These are phyloP conservation scores for Discostella stelligeroides DNA, from an alignment of 108 stramenopile species.

Conservation along the genomic window DNA sequence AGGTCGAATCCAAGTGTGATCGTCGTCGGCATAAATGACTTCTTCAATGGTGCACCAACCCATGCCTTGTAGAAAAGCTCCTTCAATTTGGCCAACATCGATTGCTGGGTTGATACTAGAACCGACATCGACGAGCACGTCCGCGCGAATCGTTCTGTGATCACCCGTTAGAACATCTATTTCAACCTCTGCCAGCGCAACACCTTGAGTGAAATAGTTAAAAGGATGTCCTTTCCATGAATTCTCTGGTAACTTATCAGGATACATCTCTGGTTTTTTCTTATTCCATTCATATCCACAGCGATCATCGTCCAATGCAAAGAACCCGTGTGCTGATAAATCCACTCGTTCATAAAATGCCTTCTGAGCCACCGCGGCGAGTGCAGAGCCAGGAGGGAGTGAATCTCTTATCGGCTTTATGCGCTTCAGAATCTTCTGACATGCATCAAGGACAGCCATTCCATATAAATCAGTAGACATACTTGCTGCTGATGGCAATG, in stretches of 20 bases:
- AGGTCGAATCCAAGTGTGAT: slow-evolving; percentile 91
- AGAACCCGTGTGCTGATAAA: slow-evolving; percentile 94
- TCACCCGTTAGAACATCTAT: slow-evolving; percentile 92
- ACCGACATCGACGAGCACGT: slow-evolving; percentile 89
- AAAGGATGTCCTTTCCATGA: slow-evolving; percentile 90
- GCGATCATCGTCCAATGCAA: slow-evolving; percentile 67
- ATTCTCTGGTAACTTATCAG: slow-evolving; percentile 80
- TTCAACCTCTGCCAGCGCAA: slow-evolving; percentile 88
- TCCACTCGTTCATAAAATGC: slow-evolving; percentile 89
- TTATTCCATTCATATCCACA: slow-evolving; percentile 88
- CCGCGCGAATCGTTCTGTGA: slow-evolving; percentile 75
- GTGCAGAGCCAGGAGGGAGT: slow-evolving; percentile 64
- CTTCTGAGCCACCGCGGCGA: slow-evolving; percentile 73
- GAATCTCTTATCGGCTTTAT: slow-evolving; percentile 82
- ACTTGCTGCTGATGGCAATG: slow-evolving; percentile 89
- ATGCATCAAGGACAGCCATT: slow-evolving; percentile 96
- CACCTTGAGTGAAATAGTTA: slow-evolving; percentile 95
- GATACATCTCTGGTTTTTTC: slow-evolving; percentile 65
- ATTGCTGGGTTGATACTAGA: slow-evolving; percentile 94
- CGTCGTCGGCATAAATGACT: slow-evolving; percentile 86
- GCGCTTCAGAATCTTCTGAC: slow-evolving; percentile 83
- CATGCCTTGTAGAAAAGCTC: slow-evolving; percentile 95
- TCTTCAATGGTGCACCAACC: slow-evolving; percentile 97
- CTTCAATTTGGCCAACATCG: slow-evolving; percentile 97
- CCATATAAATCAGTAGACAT: slow-evolving; percentile 94